Evolutionary conservation across 495 filamentous ascomycete species (phyloP).

Genomic region (Penicillium angulare): DNA sequence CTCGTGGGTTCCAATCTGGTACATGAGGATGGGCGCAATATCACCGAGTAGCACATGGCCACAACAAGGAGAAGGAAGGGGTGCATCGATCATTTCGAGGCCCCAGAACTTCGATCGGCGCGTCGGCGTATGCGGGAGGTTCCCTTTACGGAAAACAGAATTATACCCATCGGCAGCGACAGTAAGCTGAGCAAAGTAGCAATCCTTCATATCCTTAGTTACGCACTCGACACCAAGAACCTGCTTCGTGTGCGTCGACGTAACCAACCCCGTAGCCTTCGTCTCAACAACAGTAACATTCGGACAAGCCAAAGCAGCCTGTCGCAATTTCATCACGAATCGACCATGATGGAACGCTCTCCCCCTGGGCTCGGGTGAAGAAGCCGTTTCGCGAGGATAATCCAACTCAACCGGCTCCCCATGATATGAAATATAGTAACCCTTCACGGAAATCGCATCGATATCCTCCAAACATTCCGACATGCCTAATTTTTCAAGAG

Average conservation of each 20-base stretch:
- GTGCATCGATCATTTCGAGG: constrained; percentile 84
- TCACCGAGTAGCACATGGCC: constrained; percentile 88
- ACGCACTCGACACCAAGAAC: constrained; percentile 74
- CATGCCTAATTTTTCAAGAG: constrained; percentile 78
- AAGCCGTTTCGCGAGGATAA: constrained; percentile 52
- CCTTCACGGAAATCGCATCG: constrained; percentile 76
- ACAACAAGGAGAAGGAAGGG: constrained; percentile 67
- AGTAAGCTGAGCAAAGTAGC: constrained; percentile 83
- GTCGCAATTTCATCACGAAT: constrained; percentile 73
- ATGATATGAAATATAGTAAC: constrained; percentile 86
- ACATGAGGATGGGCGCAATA: constrained; percentile 76
- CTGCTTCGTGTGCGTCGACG: constrained; percentile 53
- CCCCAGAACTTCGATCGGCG: constrained; percentile 84
- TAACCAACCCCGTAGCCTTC: constrained; percentile 62
- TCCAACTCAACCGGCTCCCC: constrained; percentile 74
- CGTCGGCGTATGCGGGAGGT: constrained; percentile 65
- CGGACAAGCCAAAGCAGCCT: constrained; percentile 61
- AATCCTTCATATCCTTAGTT: constrained; percentile 59
- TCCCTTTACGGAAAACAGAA: constrained; percentile 85
- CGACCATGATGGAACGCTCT: constrained; percentile 80
- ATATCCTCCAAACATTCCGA: constrained; percentile 82
- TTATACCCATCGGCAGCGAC: constrained; percentile 92
- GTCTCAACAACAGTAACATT: constrained; percentile 76
- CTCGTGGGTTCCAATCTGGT: constrained; percentile 95
- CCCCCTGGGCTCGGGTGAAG: constrained; percentile 54